Conservation (phyloP, 805 yeast species). For the Metschnikowia similis region DNA sequence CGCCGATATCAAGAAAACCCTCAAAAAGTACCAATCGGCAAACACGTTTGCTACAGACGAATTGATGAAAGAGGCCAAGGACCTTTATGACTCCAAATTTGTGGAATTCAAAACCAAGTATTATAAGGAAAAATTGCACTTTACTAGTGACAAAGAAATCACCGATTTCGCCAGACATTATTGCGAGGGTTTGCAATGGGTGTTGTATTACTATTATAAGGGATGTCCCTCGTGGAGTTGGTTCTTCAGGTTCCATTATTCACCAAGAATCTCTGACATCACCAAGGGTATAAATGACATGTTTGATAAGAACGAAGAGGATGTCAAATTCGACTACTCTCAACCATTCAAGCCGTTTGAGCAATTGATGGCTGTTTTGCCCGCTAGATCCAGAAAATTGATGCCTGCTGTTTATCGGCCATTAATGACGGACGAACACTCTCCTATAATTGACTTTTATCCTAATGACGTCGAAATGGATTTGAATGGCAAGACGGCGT, state of each 20-base stretch:
- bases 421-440: constrained; percentile 77
- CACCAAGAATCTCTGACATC: constrained; percentile 92
- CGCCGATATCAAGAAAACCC: constrained; percentile 45
- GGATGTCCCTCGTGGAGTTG: constrained; percentile 97
- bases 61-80: constrained; percentile 44
- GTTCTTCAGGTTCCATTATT: constrained; percentile 85
- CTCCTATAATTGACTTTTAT: constrained; percentile 87
- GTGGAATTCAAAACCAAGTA: constrained; percentile 81
- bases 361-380: constrained; percentile 95
- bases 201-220: constrained; percentile 79
- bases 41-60: constrained; percentile 58
- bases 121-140: constrained; percentile 75
- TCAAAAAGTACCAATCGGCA: constrained; percentile 65
- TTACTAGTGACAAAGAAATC: constrained; percentile 59
- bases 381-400: constrained; percentile 79
- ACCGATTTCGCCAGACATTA: constrained; percentile 71
- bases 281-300: constrained; percentile 62
- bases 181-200: constrained; percentile 97
- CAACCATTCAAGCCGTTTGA: constrained; percentile 88
- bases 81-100: constrained; percentile 70
- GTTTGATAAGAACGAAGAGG: constrained; percentile 23
- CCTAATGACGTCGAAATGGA: constrained; percentile 86
- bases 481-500: constrained; percentile 89
- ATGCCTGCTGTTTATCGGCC: constrained; percentile 76
- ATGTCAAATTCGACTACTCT: constrained; percentile 60